These are phyloP conservation scores for Senna tora DNA, from an alignment of 306 rosid genomes.

Conservation along the genomic window DNA sequence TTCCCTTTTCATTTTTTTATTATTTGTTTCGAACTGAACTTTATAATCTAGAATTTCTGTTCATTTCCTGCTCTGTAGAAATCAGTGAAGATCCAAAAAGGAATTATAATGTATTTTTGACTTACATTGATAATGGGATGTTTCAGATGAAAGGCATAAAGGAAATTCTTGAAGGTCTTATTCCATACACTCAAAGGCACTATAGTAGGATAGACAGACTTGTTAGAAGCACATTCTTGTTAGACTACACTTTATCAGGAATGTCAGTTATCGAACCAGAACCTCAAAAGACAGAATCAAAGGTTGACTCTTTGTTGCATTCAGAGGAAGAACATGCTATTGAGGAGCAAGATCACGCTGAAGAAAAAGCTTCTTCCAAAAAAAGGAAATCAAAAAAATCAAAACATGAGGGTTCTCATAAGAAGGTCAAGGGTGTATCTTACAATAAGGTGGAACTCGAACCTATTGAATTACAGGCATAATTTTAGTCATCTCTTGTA, in stretches of 20 bases:
- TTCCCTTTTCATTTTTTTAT: background rate
- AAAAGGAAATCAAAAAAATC: constrained; percentile 76
- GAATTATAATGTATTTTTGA: background rate
- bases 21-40: background rate
- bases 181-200: constrained; percentile 90
- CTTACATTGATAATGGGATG: constrained; percentile 10
- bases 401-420: constrained; percentile 52
- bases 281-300: constrained; percentile 41
- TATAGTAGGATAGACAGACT: constrained; percentile 83
- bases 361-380: constrained; percentile 47
- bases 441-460: constrained; percentile 54
- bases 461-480: constrained; percentile 45
- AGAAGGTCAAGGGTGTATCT: constrained; percentile 65
- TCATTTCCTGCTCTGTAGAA: background rate
- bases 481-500: constrained; percentile 30
- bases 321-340: constrained; percentile 42
- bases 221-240: constrained; percentile 77
- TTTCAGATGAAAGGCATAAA: constrained; percentile 85
- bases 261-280: constrained; percentile 94
- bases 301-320: constrained; percentile 35
- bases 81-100: background rate
- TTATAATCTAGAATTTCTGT: background rate
- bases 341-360: constrained; percentile 39
- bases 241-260: constrained; percentile 71
- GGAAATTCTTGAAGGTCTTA: constrained; percentile 78